Base-by-base conservation (phyloP, 805 yeast genomes). In the Pichia kluyveri region DNA sequence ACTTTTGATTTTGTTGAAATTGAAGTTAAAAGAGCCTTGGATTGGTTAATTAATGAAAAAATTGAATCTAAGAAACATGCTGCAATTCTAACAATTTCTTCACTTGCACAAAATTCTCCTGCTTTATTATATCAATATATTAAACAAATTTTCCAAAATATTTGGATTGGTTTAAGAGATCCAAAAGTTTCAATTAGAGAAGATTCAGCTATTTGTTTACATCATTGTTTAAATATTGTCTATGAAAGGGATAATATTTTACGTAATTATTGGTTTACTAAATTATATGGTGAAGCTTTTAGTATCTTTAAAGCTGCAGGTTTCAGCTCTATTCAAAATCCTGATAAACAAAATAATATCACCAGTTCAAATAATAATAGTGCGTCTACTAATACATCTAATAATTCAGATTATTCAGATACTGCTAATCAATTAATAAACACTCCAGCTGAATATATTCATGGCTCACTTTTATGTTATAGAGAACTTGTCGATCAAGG, bases 1-100 rank as follows among this genome's bases (percentile, higher is more conserved):
- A 87, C 96, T 0, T 89, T 95, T 0, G 96, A 89, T 44, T 84
- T 91, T 62, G 96, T 93, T 28, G 97, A 91, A 52, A 85, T 80
- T 57, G 96, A 91, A 63, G 93, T 93, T 9, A 86, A 84, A 59
- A 75, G 86, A 43, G 87, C 96, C 38, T 73, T 91, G 44, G 99
- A 93, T 64, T 84, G 96, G 91, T 74, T 91, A 26, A 86, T 87
- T 34, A 75, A 83, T n/a, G 96, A 89, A 53, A 82, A 87, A 54
- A 88, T 84, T 58, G 96, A 88, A 56, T 76, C 77, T 41, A 77
- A 95, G 57, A 79, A 93, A 53, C 97, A 91, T 60, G 96, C 97
- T 0, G 96, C 97, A 1, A 80, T 89, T 38, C 70, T 91, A 46
- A 81, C 88, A 40, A 77, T 93, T 39, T 77, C 83, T 8, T 84